Percentiles rank a stretch among this genome's conserved stretches.
phyloP scores from a whole-genome alignment of 2,329 filamentous ascomycete genomes.

The Nemania diffusa region DNA sequence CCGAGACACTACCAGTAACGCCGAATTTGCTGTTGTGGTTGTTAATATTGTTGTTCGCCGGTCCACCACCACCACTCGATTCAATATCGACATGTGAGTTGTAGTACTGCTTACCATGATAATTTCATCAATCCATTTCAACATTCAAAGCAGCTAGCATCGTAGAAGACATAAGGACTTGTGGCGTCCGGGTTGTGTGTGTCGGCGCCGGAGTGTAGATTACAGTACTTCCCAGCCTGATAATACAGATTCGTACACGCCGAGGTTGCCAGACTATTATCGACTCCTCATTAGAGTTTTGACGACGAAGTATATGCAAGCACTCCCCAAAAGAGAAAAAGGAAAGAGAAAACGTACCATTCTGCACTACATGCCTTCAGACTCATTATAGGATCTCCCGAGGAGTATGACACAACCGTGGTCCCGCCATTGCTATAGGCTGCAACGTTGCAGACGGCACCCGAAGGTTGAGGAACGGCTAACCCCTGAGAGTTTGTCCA shows the following conservation, averaged over 20 bases:
- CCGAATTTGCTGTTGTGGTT: no score
- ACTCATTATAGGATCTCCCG: slow-evolving; percentile 16
- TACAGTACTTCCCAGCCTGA: slow-evolving; percentile 21
- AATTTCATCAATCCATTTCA: not conserved
- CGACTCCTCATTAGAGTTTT: slow-evolving; percentile 1
- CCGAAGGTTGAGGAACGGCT: slow-evolving; percentile 23
- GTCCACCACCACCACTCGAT: no score
- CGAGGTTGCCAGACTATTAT: slow-evolving; percentile 16
- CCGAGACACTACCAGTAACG: no score
- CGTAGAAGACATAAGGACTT: slow-evolving; percentile 16
- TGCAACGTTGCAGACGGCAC: slow-evolving; percentile 15
- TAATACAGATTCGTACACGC: slow-evolving; percentile 24
- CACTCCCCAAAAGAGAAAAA: not conserved
- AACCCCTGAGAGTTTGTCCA: slow-evolving; percentile 13
- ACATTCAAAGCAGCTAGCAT: slow-evolving; percentile 25
- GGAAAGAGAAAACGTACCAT: slow-evolving; percentile 15
- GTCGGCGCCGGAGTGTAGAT: slow-evolving; percentile 18
- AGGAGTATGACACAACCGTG: slow-evolving; percentile 21
- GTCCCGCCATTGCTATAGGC: slow-evolving; percentile 24
- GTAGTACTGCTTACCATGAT: no score
- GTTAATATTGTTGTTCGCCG: no score
- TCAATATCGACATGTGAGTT: no score
- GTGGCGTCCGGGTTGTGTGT: slow-evolving; percentile 16
- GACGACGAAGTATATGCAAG: not conserved
- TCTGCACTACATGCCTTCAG: slow-evolving; percentile 14